Evolutionary conservation across 2,329 filamentous ascomycete genomes (phyloP).

Genomic region (Canariomyces notabilis): DNA sequence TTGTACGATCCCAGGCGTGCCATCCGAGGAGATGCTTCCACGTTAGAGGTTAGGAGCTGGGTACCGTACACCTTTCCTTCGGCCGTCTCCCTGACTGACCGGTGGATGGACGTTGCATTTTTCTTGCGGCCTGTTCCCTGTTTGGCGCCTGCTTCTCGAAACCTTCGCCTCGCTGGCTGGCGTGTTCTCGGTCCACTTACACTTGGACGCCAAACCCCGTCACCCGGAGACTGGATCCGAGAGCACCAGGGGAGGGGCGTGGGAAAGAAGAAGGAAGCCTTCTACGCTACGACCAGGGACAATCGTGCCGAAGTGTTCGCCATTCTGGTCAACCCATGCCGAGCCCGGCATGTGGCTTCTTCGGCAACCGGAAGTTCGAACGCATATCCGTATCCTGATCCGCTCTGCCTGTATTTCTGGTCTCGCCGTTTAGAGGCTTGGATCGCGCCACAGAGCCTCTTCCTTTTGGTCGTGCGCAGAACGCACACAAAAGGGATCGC

Average conservation of each 20-base stretch:
- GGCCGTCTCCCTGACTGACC: neutral
- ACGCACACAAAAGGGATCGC: slow-evolving; percentile 21
- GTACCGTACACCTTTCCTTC: slow-evolving; percentile 14
- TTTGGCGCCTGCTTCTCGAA: neutral
- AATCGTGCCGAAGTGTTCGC: slow-evolving; percentile 5
- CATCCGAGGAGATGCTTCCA: neutral
- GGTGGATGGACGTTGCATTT: neutral
- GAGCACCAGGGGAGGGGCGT: slow-evolving; percentile 7
- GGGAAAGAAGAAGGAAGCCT: slow-evolving; percentile 2
- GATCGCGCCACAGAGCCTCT: no score
- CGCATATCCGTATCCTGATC: slow-evolving; percentile 16
- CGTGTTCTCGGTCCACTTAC: slow-evolving; percentile 14
- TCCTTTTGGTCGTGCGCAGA: slow-evolving; percentile 10
- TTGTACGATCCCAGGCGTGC: neutral
- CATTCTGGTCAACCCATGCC: slow-evolving; percentile 19
- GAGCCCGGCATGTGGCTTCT: slow-evolving; percentile 13
- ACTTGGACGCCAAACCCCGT: slow-evolving; percentile 6
- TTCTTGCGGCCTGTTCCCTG: neutral
- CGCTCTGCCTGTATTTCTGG: slow-evolving; percentile 15
- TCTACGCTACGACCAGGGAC: slow-evolving; percentile 3
- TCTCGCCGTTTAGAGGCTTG: no score
- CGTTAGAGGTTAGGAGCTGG: no score
- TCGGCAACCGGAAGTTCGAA: slow-evolving; percentile 21
- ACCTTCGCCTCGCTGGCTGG: slow-evolving; percentile 2
- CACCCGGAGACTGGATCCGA: slow-evolving; percentile 2